A percentile compares a stretch with the other conserved stretches of the same genome.
phyloP scores from a whole-genome alignment of 2,329 filamentous ascomycete genomes.

The Gyromitra esculenta region DNA sequence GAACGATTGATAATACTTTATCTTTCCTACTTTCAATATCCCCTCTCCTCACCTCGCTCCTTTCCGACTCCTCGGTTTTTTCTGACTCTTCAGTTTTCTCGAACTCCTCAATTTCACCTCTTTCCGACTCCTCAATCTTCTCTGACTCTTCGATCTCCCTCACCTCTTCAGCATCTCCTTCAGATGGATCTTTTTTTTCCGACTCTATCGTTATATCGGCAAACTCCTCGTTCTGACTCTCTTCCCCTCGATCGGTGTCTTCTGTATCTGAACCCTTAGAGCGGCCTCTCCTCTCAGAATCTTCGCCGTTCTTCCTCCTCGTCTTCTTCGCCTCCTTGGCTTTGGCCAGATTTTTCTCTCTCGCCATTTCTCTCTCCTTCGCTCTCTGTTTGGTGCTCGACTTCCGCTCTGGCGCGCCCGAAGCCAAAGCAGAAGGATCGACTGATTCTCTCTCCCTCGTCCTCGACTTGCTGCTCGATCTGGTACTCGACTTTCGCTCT shows the following conservation, averaged over 20 bases:
- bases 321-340: slow-evolving; percentile 28
- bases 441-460: too few relatives aligned
- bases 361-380: slow-evolving; percentile 8
- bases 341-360: background rate
- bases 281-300: background rate
- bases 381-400: background rate
- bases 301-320: slow-evolving; percentile 9
- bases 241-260: slow-evolving; percentile 3
- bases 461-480: slow-evolving; percentile 14
- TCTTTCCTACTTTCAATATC: slow-evolving; percentile 12
- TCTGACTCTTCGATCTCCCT: slow-evolving; percentile 5
- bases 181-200: background rate
- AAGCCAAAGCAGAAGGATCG: background rate
- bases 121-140: background rate
- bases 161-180: slow-evolving; percentile 19
- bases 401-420: background rate
- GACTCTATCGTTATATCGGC: slow-evolving; percentile 14
- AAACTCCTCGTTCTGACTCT: slow-evolving; percentile 16
- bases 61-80: too few relatives aligned
- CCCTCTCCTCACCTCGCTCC: background rate
- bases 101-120: too few relatives aligned
- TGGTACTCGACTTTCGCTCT: background rate
- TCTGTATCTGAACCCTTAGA: slow-evolving; percentile 21
- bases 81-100: too few relatives aligned
- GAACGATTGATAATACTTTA: background rate